Conservation (phyloP, 2,329 filamentous ascomycete species). For the Orbilia blumenaviensis region DNA sequence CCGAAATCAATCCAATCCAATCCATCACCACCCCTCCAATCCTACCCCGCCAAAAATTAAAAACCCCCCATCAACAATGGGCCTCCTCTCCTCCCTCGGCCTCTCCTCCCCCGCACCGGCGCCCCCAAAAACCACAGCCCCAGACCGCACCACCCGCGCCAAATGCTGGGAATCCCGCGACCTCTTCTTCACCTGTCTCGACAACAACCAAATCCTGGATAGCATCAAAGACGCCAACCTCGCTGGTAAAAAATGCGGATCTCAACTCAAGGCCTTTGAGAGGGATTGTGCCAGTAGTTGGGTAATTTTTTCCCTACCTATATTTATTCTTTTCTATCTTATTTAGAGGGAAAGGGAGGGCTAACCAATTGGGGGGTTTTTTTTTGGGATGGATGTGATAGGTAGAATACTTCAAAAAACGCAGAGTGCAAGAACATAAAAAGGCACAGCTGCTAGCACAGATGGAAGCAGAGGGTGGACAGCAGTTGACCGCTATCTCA, state of each 20-base stretch:
- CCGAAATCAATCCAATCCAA: neutral
- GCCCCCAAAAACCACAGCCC: slow-evolving; percentile 71
- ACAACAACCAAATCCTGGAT: slow-evolving; percentile 82
- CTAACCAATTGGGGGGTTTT: too few species aligned
- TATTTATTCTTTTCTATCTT: neutral
- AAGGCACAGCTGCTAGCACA: slow-evolving; percentile 80
- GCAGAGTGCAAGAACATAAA: slow-evolving; percentile 89
- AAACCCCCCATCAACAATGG: slow-evolving; percentile 66
- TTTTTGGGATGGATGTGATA: slow-evolving; percentile 63
- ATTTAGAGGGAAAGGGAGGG: neutral
- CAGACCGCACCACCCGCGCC: slow-evolving; percentile 81
- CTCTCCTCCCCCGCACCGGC: slow-evolving; percentile 59
- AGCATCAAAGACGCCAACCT: slow-evolving; percentile 70
- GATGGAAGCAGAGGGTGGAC: slow-evolving; percentile 77
- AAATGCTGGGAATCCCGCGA: slow-evolving; percentile 92
- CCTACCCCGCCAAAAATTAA: neutral
- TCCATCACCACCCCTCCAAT: neutral
- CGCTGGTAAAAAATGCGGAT: slow-evolving; percentile 68
- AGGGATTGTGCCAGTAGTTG: slow-evolving; percentile 86
- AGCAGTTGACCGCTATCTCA: slow-evolving; percentile 64
- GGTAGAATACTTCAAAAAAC: slow-evolving; percentile 98
- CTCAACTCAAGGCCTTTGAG: slow-evolving; percentile 75
- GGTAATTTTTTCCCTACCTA: slow-evolving; percentile 68
- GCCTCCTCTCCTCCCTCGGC: slow-evolving; percentile 64
- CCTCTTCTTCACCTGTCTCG: slow-evolving; percentile 85